Evolutionary conservation across 2,329 filamentous ascomycete species (phyloP), one percentile per base, ranked within the genome.

Genomic region (Fusarium luffae): DNA sequence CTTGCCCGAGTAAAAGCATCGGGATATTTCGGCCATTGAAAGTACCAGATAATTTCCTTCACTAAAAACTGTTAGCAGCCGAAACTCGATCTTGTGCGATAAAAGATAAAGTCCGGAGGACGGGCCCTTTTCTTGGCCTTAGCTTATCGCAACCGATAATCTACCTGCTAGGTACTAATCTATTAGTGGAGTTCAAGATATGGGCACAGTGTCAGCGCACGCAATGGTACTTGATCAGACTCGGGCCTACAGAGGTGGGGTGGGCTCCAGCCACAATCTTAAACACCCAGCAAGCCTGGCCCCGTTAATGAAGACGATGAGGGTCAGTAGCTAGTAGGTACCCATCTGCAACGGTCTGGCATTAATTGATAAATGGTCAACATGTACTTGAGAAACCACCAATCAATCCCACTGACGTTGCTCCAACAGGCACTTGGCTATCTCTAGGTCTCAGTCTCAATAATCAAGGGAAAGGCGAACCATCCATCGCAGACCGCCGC

Each of bases 11-110:
- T 18, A 28, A n/a, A 37, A 37, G 30, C 19, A 9, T 10, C 46
- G 49, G 50, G 56, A 62, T 23, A 67, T 47, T 27, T 16, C 50
- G 51, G 49, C 44, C 48, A 37, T 47, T 40, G 19, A 47, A 47
- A 27, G 43, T 50, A 6, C n/a, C 16, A 49, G 23, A 21, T 14
- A 16, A 46, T 61, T 71, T 74, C 52, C 28, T 69, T 75, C 73
- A 75, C 73, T 75, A 75, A 75, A 75, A 74, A n/a, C 66, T 73
- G 59, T 75, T 75, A 75, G 70, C 59, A 74, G 50, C 34, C 49
- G 63, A 75, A 75, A 75, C 56, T 62, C 40, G 37, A 48, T 57
- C 43, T 18, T 25, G 23, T 51, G 23, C 34, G 54, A 52, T 66
- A 57, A 59, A 50, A 48, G 59, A 63, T 54, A 62, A 54, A 55